phyloP scores from a whole-genome alignment of 129 eudicot genomes.

The Flaveria robusta region DNA sequence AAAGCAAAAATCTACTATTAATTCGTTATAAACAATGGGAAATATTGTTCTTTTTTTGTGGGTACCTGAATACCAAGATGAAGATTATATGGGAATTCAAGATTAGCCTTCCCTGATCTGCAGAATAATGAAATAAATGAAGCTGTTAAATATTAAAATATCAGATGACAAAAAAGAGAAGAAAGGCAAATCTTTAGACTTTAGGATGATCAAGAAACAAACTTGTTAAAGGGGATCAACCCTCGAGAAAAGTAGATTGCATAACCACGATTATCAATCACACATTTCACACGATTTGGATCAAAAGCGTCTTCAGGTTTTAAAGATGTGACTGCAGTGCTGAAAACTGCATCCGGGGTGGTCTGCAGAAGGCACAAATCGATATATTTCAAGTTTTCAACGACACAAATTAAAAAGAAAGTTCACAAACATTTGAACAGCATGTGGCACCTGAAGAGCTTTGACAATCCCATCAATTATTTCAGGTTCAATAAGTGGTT shows the following conservation, averaged over 20 bases:
- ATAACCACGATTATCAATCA: conserved; percentile 74
- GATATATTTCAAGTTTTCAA: neutral
- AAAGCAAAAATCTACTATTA: neutral
- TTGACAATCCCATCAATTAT: conserved; percentile 91
- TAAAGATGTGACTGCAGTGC: conserved; percentile 84
- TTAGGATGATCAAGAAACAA: conserved; percentile 15
- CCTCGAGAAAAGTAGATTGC: conserved; percentile 90
- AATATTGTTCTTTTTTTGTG: neutral
- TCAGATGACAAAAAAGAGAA: neutral
- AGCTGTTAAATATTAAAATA: neutral
- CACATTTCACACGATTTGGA: conserved; percentile 85
- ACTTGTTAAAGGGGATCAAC: conserved; percentile 81
- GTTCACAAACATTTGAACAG: neutral
- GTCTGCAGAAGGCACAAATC: conserved; percentile 40
- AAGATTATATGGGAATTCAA: conserved; percentile 72
- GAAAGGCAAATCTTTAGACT: neutral
- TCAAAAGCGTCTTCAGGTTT: conserved; percentile 86
- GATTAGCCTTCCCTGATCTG: conserved; percentile 79
- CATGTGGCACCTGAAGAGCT: conserved; percentile 74
- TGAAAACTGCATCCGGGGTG: conserved; percentile 86
- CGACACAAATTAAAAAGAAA: neutral
- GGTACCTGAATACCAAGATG: conserved; percentile 91
- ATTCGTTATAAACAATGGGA: neutral
- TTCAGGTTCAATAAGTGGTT: conserved; percentile 97
- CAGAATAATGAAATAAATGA: neutral